A percentile compares a stretch with the other conserved stretches of the same genome.
Evolutionary conservation across 176 grass and related monocot genomes (phyloP).

Genomic region (Saccharum spontaneum): DNA sequence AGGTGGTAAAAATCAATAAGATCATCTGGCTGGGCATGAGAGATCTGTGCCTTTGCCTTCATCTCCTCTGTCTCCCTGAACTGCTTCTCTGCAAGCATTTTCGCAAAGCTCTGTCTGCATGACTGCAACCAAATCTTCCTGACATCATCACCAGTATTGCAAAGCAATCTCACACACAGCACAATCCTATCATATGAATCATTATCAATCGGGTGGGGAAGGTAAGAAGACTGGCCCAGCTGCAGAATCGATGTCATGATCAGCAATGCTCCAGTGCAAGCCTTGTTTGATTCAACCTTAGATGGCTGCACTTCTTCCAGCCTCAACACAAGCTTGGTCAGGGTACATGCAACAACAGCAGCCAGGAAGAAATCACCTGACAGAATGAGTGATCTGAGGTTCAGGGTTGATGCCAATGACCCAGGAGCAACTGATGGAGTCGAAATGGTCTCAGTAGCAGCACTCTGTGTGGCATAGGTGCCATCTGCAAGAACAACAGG

Average conservation of each 20-base stretch:
- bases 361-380: slow-evolving; percentile 72
- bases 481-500: slow-evolving; percentile 73
- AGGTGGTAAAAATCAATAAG: slow-evolving; percentile 89
- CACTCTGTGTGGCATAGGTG: slow-evolving; percentile 76
- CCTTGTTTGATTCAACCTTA: slow-evolving; percentile 65
- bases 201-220: slow-evolving; percentile 64
- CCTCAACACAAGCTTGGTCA: slow-evolving; percentile 73
- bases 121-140: slow-evolving; percentile 76
- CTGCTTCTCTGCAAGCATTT: slow-evolving; percentile 84
- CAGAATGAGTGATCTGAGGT: slow-evolving; percentile 70
- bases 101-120: slow-evolving; percentile 63
- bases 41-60: slow-evolving; percentile 65
- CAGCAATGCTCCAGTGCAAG: slow-evolving; percentile 48
- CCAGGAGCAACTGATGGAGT: slow-evolving; percentile 53
- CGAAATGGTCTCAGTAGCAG: slow-evolving; percentile 45
- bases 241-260: slow-evolving; percentile 63
- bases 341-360: slow-evolving; percentile 51
- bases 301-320: slow-evolving; percentile 71
- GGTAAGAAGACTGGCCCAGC: slow-evolving; percentile 58
- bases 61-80: slow-evolving; percentile 80
- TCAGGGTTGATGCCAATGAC: slow-evolving; percentile 37
- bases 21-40: slow-evolving; percentile 78
- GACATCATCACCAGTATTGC: slow-evolving; percentile 69
- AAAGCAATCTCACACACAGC: slow-evolving; percentile 73
- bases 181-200: slow-evolving; percentile 69